Evolutionary conservation across 768 basidiomycete species (phyloP).

Genomic region (Russula brevipes): DNA sequence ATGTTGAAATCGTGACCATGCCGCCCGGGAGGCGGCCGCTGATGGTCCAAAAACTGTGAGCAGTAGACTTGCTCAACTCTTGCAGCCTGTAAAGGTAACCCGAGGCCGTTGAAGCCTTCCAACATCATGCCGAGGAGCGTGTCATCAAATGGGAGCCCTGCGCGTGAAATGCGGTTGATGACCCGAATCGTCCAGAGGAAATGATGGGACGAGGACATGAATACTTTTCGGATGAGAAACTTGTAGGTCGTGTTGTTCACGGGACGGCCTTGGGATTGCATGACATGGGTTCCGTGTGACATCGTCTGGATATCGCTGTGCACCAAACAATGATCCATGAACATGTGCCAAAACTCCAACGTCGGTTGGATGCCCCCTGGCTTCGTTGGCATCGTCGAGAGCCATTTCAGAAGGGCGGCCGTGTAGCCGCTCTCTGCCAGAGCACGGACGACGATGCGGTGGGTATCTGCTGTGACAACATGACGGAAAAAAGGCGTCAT

Average conservation of each 20-base stretch:
- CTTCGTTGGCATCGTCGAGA: slow-evolving; percentile 48
- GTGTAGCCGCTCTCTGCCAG: slow-evolving; percentile 43
- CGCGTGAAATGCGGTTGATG: slow-evolving; percentile 17
- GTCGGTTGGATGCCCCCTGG: slow-evolving; percentile 45
- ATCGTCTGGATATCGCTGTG: slow-evolving; percentile 12
- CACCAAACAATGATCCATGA: slow-evolving; percentile 40
- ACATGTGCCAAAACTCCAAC: slow-evolving; percentile 50
- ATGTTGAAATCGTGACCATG: slow-evolving; percentile 10
- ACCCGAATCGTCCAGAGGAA: slow-evolving; percentile 15
- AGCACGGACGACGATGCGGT: slow-evolving; percentile 45
- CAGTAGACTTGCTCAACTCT: slow-evolving; percentile 22
- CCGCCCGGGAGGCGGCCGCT: background rate
- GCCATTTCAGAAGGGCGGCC: slow-evolving; percentile 45
- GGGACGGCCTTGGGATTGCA: slow-evolving; percentile 37
- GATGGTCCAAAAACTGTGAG: background rate
- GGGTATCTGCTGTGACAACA: slow-evolving; percentile 41
- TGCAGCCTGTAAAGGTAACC: slow-evolving; percentile 16
- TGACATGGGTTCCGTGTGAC: slow-evolving; percentile 22
- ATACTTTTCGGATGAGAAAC: slow-evolving; percentile 44
- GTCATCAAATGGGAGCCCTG: slow-evolving; percentile 23
- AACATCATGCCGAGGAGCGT: slow-evolving; percentile 19
- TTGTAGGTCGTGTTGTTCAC: slow-evolving; percentile 46
- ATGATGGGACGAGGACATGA: slow-evolving; percentile 27
- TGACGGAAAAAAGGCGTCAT: slow-evolving; percentile 45
- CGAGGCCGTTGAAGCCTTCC: slow-evolving; percentile 23